phyloP scores from a whole-genome alignment of 345 rosid species.

The Salix brachista region DNA sequence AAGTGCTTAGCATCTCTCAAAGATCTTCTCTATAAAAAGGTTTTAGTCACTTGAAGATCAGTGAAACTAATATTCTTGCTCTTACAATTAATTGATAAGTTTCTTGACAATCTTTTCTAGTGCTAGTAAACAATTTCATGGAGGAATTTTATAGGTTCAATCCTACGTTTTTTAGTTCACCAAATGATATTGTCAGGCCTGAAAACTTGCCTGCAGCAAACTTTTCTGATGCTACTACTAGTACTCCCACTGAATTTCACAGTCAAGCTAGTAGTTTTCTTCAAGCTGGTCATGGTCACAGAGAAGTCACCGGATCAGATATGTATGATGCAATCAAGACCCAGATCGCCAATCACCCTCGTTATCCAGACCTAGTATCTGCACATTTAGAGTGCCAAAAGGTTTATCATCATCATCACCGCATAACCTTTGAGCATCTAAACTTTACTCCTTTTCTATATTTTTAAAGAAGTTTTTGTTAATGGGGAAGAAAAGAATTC shows the following conservation, averaged over 20 bases:
- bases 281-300: conserved; percentile 12
- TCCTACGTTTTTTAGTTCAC: conserved; percentile 11
- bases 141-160: conserved; percentile 38
- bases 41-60: background rate
- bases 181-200: conserved; percentile 13
- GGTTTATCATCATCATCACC: conserved; percentile 25
- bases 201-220: conserved; percentile 9
- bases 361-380: conserved; percentile 52
- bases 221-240: conserved; percentile 1
- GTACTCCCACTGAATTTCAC: conserved; percentile 7
- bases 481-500: no score
- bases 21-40: background rate
- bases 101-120: background rate
- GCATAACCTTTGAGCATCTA: background rate
- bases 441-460: no score
- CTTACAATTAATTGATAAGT: background rate
- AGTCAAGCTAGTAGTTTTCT: conserved; percentile 15
- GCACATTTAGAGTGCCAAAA: conserved; percentile 56
- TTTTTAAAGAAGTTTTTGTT: no score
- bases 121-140: conserved; percentile 15
- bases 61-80: background rate
- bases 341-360: conserved; percentile 62
- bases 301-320: conserved; percentile 23
- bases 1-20: background rate
- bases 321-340: conserved; percentile 47